Evolutionary conservation across 257 asterid species (phyloP).

Genomic region (Handroanthus guayacan): DNA sequence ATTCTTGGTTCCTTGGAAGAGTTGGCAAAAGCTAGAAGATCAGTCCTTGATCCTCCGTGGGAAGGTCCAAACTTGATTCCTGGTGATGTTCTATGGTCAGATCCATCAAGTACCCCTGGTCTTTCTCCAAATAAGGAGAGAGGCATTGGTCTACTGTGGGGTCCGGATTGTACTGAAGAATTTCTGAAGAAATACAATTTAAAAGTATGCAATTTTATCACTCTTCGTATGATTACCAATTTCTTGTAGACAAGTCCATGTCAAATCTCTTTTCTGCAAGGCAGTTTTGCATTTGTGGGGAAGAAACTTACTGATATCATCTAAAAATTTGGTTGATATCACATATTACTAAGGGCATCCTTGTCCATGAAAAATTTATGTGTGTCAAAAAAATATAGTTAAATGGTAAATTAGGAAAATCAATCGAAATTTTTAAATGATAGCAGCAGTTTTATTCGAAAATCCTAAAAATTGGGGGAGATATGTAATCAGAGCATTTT

Average conservation of each 20-base stretch:
- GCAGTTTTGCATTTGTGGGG: background rate
- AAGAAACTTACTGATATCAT: too few species aligned
- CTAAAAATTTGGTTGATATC: too few species aligned
- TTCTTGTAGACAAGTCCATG: constrained; percentile 3
- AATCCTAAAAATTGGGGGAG: too few species aligned
- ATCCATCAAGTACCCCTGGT: constrained; percentile 87
- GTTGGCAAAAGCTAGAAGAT: constrained; percentile 87
- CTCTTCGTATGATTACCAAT: background rate
- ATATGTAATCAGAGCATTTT: too few species aligned
- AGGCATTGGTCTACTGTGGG: constrained; percentile 97
- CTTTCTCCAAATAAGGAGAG: constrained; percentile 91
- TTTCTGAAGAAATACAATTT: constrained; percentile 74
- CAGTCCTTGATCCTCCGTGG: constrained; percentile 99
- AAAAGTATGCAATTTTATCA: constrained; percentile 59
- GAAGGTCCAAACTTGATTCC: constrained; percentile 94
- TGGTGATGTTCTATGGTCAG: constrained; percentile 98
- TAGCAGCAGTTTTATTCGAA: too few species aligned
- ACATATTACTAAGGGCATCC: too few species aligned
- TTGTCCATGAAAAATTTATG: too few species aligned
- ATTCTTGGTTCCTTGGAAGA: constrained; percentile 90
- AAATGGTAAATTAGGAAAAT: too few species aligned
- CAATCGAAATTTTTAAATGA: too few species aligned
- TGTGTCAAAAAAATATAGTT: too few species aligned
- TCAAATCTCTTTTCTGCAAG: constrained; percentile 5
- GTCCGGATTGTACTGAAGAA: constrained; percentile 96